These are phyloP conservation scores for Protostelium mycophagum DNA, from an alignment of 78 protist genomes.

Conservation along the genomic window DNA sequence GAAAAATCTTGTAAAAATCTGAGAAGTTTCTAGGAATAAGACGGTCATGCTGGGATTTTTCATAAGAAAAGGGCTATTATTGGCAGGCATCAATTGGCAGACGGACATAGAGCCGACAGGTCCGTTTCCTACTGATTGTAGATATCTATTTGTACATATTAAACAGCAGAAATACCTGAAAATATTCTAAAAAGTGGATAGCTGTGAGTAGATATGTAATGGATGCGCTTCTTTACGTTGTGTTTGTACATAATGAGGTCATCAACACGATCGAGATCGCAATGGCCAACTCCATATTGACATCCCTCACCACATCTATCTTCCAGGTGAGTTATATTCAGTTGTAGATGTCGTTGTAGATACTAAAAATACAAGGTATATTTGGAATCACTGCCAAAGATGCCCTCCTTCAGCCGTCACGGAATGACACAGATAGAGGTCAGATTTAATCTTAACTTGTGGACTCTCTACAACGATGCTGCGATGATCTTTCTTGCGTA, in stretches of 20 bases:
- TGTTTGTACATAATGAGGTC: background rate
- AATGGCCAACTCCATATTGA: background rate
- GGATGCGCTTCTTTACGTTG: background rate
- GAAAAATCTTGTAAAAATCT: too few species aligned
- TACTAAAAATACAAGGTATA: too few species aligned
- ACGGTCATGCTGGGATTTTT: background rate
- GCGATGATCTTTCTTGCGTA: too few species aligned
- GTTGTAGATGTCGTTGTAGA: too few species aligned
- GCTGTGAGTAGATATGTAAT: background rate
- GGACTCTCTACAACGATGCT: too few species aligned
- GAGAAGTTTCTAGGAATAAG: too few species aligned
- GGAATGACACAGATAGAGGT: background rate
- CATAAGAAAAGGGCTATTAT: background rate
- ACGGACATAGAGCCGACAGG: background rate
- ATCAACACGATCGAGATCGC: background rate
- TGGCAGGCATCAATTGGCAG: background rate
- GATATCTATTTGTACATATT: too few species aligned
- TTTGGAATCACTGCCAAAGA: background rate
- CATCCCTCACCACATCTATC: background rate
- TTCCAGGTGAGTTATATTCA: background rate
- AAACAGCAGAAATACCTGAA: too few species aligned
- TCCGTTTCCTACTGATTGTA: too few species aligned
- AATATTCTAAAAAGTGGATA: too few species aligned
- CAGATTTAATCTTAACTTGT: background rate
- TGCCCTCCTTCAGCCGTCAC: background rate